Evolutionary conservation across 768 basidiomycete genomes (phyloP).

Genomic region (Xerocomellus chrysenteron): DNA sequence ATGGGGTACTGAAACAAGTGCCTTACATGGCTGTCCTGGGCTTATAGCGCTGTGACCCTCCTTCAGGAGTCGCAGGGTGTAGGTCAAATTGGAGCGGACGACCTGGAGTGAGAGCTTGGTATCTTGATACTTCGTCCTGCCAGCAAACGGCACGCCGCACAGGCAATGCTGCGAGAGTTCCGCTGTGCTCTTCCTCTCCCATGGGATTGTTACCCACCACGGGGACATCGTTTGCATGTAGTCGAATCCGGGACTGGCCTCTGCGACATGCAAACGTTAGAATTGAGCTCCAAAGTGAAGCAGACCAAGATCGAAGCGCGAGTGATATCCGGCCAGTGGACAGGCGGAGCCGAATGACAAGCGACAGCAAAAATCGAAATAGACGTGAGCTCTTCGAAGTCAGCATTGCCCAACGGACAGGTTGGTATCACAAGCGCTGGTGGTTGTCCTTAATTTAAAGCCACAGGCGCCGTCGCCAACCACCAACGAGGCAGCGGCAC

Average conservation of each 20-base stretch:
- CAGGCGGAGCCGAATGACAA: slow-evolving; percentile 2
- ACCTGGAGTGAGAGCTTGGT: background rate
- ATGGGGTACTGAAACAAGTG: background rate
- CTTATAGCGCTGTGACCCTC: slow-evolving; percentile 10
- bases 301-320: background rate
- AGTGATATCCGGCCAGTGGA: background rate
- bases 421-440: background rate
- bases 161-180: slow-evolving; percentile 8
- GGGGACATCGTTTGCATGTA: background rate
- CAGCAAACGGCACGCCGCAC: background rate
- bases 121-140: background rate
- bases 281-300: slow-evolving; percentile 7
- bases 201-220: background rate
- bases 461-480: too few species aligned
- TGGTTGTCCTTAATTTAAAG: background rate
- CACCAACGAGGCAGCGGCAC: too few species aligned
- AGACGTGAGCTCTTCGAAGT: background rate
- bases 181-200: background rate
- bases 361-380: slow-evolving; percentile 1
- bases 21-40: slow-evolving; percentile 1
- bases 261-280: background rate
- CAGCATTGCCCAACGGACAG: background rate
- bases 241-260: background rate
- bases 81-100: too few species aligned
- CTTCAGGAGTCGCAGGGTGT: slow-evolving; percentile 7